phyloP scores from a whole-genome alignment of 1,284 basidiomycete species.

The Coniferiporia sulphurascens region DNA sequence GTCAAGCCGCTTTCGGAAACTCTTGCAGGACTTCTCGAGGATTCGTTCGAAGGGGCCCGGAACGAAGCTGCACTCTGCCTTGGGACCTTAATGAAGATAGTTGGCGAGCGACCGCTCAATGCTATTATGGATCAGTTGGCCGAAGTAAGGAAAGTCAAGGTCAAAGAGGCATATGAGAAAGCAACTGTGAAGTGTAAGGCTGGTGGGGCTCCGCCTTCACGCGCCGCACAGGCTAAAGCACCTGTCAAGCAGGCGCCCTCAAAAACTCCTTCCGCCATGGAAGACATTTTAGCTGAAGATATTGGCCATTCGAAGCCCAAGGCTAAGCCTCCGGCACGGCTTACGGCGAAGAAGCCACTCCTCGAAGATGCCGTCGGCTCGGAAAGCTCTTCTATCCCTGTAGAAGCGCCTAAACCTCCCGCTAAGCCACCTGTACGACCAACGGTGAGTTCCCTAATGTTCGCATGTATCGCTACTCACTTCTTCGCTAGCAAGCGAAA shows the following conservation, averaged over 20 bases:
- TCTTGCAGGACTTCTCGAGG: constrained; percentile 76
- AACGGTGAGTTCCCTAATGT: constrained; percentile 18
- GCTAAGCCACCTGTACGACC: constrained; percentile 25
- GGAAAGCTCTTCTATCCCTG: not conserved
- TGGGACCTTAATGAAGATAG: constrained; percentile 94
- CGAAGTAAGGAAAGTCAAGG: constrained; percentile 88
- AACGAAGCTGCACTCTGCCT: constrained; percentile 86
- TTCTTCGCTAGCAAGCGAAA: constrained; percentile 21
- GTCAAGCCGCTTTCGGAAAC: constrained; percentile 83
- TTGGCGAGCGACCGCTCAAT: constrained; percentile 91
- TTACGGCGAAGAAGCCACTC: constrained; percentile 29
- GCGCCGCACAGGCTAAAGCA: constrained; percentile 35
- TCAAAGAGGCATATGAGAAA: constrained; percentile 90
- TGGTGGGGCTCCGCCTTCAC: constrained; percentile 48
- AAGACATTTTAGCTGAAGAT: constrained; percentile 9
- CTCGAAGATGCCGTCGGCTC: not conserved
- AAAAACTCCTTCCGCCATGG: not conserved
- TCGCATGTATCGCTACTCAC: not conserved
- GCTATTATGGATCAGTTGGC: constrained; percentile 84
- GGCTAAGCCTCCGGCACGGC: constrained; percentile 12
- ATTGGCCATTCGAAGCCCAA: constrained; percentile 9
- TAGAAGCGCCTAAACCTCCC: constrained; percentile 18
- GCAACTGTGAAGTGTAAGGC: constrained; percentile 83
- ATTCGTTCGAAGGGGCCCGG: constrained; percentile 87
- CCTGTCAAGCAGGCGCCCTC: constrained; percentile 25